Percentiles rank a stretch among this genome's conserved stretches.
phyloP scores from a whole-genome alignment of 192 early-diverging fungal genomes.

The Coemansia erecta region DNA sequence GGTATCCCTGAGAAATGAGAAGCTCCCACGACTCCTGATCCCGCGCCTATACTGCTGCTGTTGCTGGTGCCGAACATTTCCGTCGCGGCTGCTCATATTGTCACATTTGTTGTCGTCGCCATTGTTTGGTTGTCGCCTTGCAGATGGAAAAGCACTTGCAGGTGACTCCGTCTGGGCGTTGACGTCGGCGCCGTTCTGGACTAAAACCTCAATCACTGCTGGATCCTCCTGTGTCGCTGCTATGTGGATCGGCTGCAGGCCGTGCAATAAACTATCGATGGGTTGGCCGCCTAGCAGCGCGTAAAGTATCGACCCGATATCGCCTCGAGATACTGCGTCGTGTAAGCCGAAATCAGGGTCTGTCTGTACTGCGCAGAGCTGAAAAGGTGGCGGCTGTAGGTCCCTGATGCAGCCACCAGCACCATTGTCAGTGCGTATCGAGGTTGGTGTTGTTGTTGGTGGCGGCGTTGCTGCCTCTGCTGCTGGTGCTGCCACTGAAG shows the following conservation, averaged over 20 bases:
- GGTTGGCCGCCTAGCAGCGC: conserved; percentile 59
- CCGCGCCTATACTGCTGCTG: conserved; percentile 12
- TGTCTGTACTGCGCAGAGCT: neutral
- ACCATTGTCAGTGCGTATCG: conserved; percentile 6
- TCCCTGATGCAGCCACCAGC: neutral
- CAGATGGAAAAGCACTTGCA: neutral
- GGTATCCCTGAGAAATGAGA: conserved; percentile 27
- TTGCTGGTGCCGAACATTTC: neutral
- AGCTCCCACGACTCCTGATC: conserved; percentile 30
- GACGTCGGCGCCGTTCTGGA: conserved; percentile 69
- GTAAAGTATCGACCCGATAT: conserved; percentile 48
- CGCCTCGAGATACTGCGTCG: conserved; percentile 36
- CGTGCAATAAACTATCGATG: conserved; percentile 67
- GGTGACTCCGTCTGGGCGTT: conserved; percentile 56
- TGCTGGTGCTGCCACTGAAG: neutral
- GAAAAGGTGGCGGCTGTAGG: conserved; percentile 5
- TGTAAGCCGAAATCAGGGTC: conserved; percentile 39
- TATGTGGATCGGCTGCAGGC: conserved; percentile 67
- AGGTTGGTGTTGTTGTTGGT: neutral
- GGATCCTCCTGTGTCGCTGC: conserved; percentile 64
- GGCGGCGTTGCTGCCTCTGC: neutral
- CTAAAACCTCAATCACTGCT: conserved; percentile 63
- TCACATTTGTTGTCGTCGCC: neutral
- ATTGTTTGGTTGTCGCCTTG: neutral
- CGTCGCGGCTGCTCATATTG: neutral